Percentiles rank a stretch among this genome's conserved stretches.
phyloP scores from a whole-genome alignment of 2,329 filamentous ascomycete species.

The Aspergillus felis region DNA sequence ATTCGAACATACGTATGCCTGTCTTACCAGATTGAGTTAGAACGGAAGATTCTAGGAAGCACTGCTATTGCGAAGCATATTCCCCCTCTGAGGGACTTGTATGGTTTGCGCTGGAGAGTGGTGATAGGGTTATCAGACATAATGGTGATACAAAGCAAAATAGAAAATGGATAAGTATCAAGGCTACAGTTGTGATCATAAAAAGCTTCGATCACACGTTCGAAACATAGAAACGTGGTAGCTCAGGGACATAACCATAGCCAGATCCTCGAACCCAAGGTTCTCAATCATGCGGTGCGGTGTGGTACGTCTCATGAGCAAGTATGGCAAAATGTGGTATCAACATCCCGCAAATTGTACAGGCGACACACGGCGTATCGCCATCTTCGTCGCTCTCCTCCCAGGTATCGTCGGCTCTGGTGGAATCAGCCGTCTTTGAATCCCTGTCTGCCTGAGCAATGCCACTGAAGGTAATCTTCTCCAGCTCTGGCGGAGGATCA shows the following conservation, averaged over 20 bases:
- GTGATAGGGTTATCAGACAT: neutral
- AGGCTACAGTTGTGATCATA: neutral
- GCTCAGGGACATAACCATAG: neutral
- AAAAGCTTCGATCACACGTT: neutral
- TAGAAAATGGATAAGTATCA: neutral
- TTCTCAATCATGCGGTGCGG: slow-evolving; percentile 13
- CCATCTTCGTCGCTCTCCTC: slow-evolving; percentile 31
- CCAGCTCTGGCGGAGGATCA: slow-evolving; percentile 31
- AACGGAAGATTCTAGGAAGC: neutral
- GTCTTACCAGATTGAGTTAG: neutral
- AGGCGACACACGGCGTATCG: slow-evolving; percentile 30
- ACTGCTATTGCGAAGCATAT: no score
- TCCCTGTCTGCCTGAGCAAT: slow-evolving; percentile 5
- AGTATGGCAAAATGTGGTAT: slow-evolving; percentile 50
- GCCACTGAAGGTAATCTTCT: neutral
- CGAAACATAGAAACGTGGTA: neutral
- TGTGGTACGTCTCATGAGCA: slow-evolving; percentile 49
- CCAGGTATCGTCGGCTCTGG: slow-evolving; percentile 27
- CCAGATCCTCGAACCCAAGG: neutral
- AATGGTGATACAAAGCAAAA: neutral
- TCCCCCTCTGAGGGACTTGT: no score
- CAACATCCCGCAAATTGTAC: slow-evolving; percentile 40
- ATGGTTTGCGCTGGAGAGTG: neutral
- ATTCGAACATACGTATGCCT: neutral
- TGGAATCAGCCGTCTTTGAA: neutral